Evolutionary conservation across 192 early-diverging fungal species (phyloP), one percentile per base, ranked within the genome.

Genomic region (Backusella westeae): DNA sequence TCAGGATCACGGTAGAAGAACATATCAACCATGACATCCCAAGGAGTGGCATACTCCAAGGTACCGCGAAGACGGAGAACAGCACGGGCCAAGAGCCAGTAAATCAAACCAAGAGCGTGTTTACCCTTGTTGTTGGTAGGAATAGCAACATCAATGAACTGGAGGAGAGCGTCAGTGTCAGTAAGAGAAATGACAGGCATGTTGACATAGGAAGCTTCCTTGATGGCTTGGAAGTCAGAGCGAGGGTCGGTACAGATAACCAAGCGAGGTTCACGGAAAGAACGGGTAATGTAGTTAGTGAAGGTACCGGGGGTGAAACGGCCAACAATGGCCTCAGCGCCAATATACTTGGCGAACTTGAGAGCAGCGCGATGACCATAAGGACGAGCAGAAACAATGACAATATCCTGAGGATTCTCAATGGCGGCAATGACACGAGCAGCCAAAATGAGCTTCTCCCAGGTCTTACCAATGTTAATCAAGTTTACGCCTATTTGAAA

Each of bases 221-320:
- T 89, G 87, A 99, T 94, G 84, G 98, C 94, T 91, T 99, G 98
- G 90, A 95, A 92, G 86, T 99, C 98, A 79, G 96, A 95, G 79
- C 91, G 94, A 79, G 98, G 97, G 89, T 99, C 98, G 74, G 97
- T 95, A 74, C 96, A 94, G 77, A 99, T 87, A 82, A 99, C 95
- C 76, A 99, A 88, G 76, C 98, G 94, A 79, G 98, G 98, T 90
- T 99, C 98, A 88, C 96, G 94, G 95, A 98, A 99, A 80, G 96
- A 90, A 80, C 95, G 94, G 82, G 98, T 99, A 86, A 98, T 99
- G 91, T 99, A 99, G 91, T 99, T 99, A 85, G 98, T 99, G 88
- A 99, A 98, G 89, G 96, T 98, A 92, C 98, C 98, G 76, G 98
- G 98, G 79, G 98, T 99, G 93, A 99, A 99, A 83, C 97, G 94